Evolutionary conservation across 2,329 filamentous ascomycete genomes (phyloP).

Genomic region (Madurella mycetomatis): DNA sequence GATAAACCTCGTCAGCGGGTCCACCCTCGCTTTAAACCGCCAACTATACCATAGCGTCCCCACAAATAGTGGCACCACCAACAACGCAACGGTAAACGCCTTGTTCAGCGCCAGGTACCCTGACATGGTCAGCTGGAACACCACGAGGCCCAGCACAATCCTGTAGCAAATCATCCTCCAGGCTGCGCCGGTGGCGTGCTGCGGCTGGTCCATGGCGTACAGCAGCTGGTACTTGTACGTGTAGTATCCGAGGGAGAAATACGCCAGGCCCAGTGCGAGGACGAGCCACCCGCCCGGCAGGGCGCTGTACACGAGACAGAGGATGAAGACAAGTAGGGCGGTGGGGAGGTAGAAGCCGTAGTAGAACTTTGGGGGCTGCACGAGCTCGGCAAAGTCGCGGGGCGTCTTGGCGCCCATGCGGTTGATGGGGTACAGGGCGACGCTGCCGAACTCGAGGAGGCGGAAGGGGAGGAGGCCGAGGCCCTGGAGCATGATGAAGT

Average conservation of each 20-base stretch:
- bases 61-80: constrained; percentile 71
- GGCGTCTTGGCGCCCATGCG: constrained; percentile 79
- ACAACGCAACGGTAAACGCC: constrained; percentile 67
- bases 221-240: constrained; percentile 96
- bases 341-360: constrained; percentile 96
- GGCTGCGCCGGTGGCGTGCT: constrained; percentile 86
- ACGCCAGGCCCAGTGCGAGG: constrained; percentile 74
- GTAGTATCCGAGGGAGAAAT: constrained; percentile 79
- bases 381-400: constrained; percentile 78
- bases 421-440: constrained; percentile 77
- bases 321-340: constrained; percentile 86
- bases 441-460: constrained; percentile 81
- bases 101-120: constrained; percentile 73
- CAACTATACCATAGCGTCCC: constrained; percentile 86
- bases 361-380: constrained; percentile 80
- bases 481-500: constrained; percentile 89
- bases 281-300: constrained; percentile 75
- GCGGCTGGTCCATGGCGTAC: constrained; percentile 96
- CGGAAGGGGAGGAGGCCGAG: constrained; percentile 92
- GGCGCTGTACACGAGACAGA: constrained; percentile 92
- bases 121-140: constrained; percentile 89
- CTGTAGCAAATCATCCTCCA: constrained; percentile 98
- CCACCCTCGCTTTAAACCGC: constrained; percentile 75
- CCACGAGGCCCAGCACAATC: constrained; percentile 75
- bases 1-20: constrained; percentile 88